Base-by-base conservation (phyloP, 306 rosid genomes). In the Gastrolobium bilobum region DNA sequence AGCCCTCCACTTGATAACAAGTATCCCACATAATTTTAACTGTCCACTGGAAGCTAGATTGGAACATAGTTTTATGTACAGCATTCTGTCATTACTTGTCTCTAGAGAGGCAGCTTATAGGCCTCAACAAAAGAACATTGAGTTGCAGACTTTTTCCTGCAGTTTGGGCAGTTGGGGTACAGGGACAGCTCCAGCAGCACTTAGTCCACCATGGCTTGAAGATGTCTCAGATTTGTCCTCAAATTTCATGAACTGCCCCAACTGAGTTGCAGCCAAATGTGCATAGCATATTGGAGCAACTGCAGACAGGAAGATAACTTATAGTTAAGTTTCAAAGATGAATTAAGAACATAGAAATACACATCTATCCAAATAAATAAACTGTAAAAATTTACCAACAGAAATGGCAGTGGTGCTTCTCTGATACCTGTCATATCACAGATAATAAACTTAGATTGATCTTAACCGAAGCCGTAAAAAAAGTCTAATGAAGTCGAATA, bases 331-430 rank as follows among this genome's bases (percentile, higher is more conserved):
- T 56, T 39, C 75, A 38, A 76, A 26, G 14, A 52, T 38, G 10
- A 37, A 82, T 44, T 30, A 26, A 6, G 2, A 47, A 47, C 10
- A 61, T 5, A 58, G 7, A n/a, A 48, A 43, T 34, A 43, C 40
- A 10, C 14, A 56, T 20, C 58, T 50, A 39, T 46, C 13, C 26
- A 46, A 38, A 7, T 38, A 68, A 48, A 59, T 68, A 20, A 20
- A 9, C 3, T 4, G 39, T 34, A 40, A 51, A 72, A 68, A 81
- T 8, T 75, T 84, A 91, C 99, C 99, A 4, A 96, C 94, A 69
- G 99, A 96, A 39, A 96, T 91, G 13, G 99, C 96, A 39, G 99
- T 96, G 0, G 98, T 96, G 82, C 99, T 96, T 81, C 99, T 79
- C 73, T 96, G 99, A 77, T 96, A 96, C 84, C 99, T 96, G 91